Evolutionary conservation across 140 eudicot genomes (phyloP), one percentile per base, ranked within the genome.

Genomic region (Cichorium intybus): DNA sequence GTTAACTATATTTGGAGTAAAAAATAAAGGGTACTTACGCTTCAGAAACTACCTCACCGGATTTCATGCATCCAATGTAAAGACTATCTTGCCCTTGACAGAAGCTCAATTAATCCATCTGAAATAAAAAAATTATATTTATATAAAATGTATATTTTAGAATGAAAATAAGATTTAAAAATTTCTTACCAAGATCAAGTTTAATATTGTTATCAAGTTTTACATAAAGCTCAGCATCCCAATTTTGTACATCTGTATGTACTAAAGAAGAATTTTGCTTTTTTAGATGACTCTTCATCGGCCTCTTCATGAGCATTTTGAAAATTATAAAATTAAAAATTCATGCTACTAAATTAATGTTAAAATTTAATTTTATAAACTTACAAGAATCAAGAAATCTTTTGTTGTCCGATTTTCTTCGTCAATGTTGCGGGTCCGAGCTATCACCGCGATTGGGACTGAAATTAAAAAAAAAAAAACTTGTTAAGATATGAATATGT

Each of bases 151-250:
- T 47, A 60, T 24, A 47, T 16, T 43, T 34, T 7, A 17, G n/a
- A 51, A 66, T 33, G 33, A 4, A 45, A 45, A 51, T 27, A 16
- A 5, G 53, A 6, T 33, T 70, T n/a, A 29, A n/a, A 26, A 2
- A 46, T 2, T 20, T 24, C 50, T 72, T 81, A 88, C 97, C 99
- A 73, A 85, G 80, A 78, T 88, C 89, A 70, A 93, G 81, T 60
- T 83, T 79, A 52, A 93, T 70, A 70, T 73, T 74, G 72, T 84
- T 89, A 63, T 93, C 88, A 20, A 93, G 94, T 84, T 93, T 93
- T 31, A 93, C 85, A 75, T 93, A 93, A 74, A 85, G 88, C 29
- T 93, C 99, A 10, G 99, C 95, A 74, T 93, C 95, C 99, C 99
- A 93, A 43, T 71, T 84, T 81, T 81, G 95, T 26, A 88, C 86